Percentiles rank a stretch among this genome's conserved stretches.
Evolutionary conservation across 495 filamentous ascomycete species (phyloP).

Genomic region (Tuber indicum): DNA sequence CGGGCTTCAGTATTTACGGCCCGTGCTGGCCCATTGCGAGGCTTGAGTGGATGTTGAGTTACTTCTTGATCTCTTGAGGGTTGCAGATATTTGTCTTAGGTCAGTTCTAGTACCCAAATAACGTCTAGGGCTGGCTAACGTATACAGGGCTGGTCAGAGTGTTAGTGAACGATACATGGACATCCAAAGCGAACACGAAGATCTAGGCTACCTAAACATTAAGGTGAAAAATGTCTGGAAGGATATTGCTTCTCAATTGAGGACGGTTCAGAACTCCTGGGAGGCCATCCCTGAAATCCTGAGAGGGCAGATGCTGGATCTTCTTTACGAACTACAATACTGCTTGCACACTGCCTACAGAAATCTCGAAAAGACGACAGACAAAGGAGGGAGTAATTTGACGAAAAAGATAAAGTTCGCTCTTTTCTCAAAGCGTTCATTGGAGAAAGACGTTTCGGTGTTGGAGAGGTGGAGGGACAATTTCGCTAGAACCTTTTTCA

Average conservation of each 20-base stretch:
- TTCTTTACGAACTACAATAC: constrained; percentile 40
- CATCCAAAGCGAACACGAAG: constrained; percentile 33
- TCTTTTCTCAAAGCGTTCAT: constrained; percentile 33
- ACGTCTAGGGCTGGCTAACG: background rate
- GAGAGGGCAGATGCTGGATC: constrained; percentile 40
- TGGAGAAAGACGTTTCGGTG: constrained; percentile 41
- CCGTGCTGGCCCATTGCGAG: no score
- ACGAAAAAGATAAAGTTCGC: constrained; percentile 15
- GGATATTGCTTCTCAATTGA: constrained; percentile 41
- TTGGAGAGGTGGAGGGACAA: constrained; percentile 46
- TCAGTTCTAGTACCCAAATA: background rate
- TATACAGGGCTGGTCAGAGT: constrained; percentile 15
- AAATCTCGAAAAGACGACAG: constrained; percentile 35
- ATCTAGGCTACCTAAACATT: constrained; percentile 41
- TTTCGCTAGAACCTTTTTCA: constrained; percentile 45
- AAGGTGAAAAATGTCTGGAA: constrained; percentile 44
- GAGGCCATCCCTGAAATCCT: constrained; percentile 43
- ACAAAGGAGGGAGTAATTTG: constrained; percentile 7
- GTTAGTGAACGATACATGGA: constrained; percentile 18
- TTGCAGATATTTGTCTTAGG: constrained; percentile 27
- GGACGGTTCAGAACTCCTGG: constrained; percentile 43
- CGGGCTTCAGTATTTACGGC: no score
- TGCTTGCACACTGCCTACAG: constrained; percentile 40
- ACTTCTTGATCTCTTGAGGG: constrained; percentile 12
- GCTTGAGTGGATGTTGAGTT: no score